A percentile compares a stretch with the other conserved stretches of the same genome.
Conservation (phyloP, 2,329 filamentous ascomycete genomes). For the Nakataea oryzae region DNA sequence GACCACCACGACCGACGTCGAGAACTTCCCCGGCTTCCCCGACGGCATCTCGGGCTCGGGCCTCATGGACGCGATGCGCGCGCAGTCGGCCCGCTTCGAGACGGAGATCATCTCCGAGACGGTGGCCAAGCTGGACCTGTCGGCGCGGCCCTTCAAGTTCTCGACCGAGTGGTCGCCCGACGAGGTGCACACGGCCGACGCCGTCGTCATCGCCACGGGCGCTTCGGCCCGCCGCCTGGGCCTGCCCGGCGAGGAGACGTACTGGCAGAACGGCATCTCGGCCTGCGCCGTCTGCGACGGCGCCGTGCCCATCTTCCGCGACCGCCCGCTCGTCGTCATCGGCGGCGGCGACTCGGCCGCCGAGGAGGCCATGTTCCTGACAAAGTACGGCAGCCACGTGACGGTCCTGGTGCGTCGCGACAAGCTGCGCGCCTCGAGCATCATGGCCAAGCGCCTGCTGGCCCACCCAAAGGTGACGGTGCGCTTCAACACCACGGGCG, state of each 20-base stretch:
- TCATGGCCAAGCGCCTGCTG: conserved; percentile 81
- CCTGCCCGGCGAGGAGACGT: conserved; percentile 82
- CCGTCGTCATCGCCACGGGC: conserved; percentile 89
- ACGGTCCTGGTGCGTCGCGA: conserved; percentile 87
- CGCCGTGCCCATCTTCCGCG: conserved; percentile 91
- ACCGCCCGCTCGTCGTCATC: conserved; percentile 91
- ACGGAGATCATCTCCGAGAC: conserved; percentile 92
- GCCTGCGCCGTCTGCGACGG: conserved; percentile 97
- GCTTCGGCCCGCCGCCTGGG: conserved; percentile 79
- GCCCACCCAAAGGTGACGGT: conserved; percentile 85
- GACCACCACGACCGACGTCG: conserved; percentile 95
- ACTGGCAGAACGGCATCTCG: conserved; percentile 95
- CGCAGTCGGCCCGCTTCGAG: conserved; percentile 83
- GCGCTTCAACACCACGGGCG: conserved; percentile 70
- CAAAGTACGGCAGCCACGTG: conserved; percentile 93
- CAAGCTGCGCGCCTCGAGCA: conserved; percentile 75
- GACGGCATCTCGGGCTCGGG: conserved; percentile 76
- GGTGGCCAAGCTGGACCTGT: conserved; percentile 78
- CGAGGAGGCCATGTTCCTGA: conserved; percentile 94
- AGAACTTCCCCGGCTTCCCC: conserved; percentile 96
- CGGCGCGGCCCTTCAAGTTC: conserved; percentile 78
- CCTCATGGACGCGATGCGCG: conserved; percentile 93
- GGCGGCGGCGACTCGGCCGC: conserved; percentile 94
- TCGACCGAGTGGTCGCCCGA: conserved; percentile 83
- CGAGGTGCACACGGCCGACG: conserved; percentile 77